Base-by-base conservation (phyloP, 805 yeast genomes). In the Helenozyma rhizophorensis region DNA sequence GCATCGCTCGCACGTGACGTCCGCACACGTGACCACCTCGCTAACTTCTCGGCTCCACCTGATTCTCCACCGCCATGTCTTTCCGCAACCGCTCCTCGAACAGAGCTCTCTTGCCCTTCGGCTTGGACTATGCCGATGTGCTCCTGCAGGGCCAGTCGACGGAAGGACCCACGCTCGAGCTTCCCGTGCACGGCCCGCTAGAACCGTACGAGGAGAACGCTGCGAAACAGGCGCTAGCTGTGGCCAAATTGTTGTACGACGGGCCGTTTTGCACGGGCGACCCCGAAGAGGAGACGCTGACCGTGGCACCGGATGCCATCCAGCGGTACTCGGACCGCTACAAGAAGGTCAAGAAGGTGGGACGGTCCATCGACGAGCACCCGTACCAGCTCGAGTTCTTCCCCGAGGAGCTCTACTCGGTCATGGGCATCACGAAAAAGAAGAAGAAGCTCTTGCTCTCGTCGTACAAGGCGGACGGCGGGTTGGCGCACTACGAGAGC, bases 261-360 rank as follows among this genome's bases (percentile, higher is more conserved):
- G 82, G 87, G 0, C 78, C 85, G 0, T 82, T 83, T 39, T 79
- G 65, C 47, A 73, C 87, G 0, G 88, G 87, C 0, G 30, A 13
- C 4, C 33, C 33, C 13, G n/a, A n/a, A n/a, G n/a, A n/a, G n/a
- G 53, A 53, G 25, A 34, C 40, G n/a, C 47, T 54, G 11, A 34
- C 32, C 8, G 47, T 51, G 2, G 46, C 51, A 0, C 48, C 59
- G 0, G 95, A 85, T 53, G 88, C 90, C 2, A 72, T 89, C 26
- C 76, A 80, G 51, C 70, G 97, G 48, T 86, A 86, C 53, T 78
- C 94, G 2, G 97, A 89, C 56, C 70, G 69, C 53, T 89, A 84
- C 58, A 65, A 80, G 43, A 81, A 81, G 53, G 78, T 76, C 47
- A 72, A 84, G 35, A 77, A 74, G 48, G 72, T 80, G 11, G 86